phyloP scores from a whole-genome alignment of 805 yeast species.

The Grigorovia transvaalensis region DNA sequence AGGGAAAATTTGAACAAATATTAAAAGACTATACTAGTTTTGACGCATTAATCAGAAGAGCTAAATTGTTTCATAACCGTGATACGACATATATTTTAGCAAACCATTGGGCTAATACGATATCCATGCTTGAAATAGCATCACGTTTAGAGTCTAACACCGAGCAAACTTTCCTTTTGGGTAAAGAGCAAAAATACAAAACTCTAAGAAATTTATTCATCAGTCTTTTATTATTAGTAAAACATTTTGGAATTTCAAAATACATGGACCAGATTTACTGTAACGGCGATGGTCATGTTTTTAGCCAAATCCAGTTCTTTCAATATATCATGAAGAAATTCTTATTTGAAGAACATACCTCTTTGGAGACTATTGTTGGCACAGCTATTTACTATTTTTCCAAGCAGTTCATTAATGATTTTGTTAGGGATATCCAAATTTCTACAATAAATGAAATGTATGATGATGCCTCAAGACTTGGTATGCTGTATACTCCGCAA shows the following conservation, averaged over 20 bases:
- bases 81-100: conserved; percentile 15
- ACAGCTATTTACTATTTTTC: conserved; percentile 12
- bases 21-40: conserved; percentile 15
- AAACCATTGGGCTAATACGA: conserved; percentile 26
- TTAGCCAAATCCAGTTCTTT: conserved; percentile 18
- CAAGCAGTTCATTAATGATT: conserved; percentile 6
- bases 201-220: conserved; percentile 26
- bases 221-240: not conserved
- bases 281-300: conserved; percentile 3
- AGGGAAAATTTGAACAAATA: conserved; percentile 12
- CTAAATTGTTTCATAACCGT: conserved; percentile 9
- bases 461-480: not conserved
- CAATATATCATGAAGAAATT: conserved; percentile 21
- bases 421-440: conserved; percentile 7
- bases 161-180: conserved; percentile 24
- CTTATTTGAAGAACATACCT: conserved; percentile 10
- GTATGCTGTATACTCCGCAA: not conserved
- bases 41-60: conserved; percentile 12
- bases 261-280: not conserved
- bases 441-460: conserved; percentile 1
- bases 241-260: not conserved
- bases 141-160: conserved; percentile 38
- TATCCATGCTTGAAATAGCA: conserved; percentile 49
- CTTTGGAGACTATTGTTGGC: conserved; percentile 12
- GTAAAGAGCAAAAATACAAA: conserved; percentile 33